Percentiles rank a stretch among this genome's conserved stretches.
Evolutionary conservation across 2,329 filamentous ascomycete species (phyloP).

Genomic region (Calonectria naviculata): DNA sequence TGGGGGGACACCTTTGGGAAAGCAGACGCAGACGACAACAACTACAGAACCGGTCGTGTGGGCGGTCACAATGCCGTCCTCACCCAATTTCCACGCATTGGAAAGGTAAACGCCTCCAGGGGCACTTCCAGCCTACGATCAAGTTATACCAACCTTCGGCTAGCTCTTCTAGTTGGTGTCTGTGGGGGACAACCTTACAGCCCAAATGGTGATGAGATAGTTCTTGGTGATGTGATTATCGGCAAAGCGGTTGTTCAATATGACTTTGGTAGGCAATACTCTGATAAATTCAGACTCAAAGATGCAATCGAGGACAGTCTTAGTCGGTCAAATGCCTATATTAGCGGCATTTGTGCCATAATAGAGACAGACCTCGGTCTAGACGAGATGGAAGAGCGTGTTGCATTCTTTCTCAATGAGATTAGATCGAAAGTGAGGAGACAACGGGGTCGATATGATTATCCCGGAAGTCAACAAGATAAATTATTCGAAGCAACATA

Average conservation of each 20-base stretch:
- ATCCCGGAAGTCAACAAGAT: constrained; percentile 40
- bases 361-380: neutral
- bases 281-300: constrained; percentile 34
- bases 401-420: neutral
- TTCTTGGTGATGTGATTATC: constrained; percentile 49
- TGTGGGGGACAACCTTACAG: constrained; percentile 50
- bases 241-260: constrained; percentile 42
- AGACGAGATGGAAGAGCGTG: neutral
- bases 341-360: neutral
- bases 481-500: constrained; percentile 28
- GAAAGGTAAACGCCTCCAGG: constrained; percentile 40
- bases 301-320: constrained; percentile 37
- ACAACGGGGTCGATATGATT: constrained; percentile 18
- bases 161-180: constrained; percentile 52
- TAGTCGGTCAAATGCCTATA: constrained; percentile 2
- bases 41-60: constrained; percentile 43
- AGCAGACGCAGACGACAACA: constrained; percentile 39
- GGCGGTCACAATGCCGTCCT: constrained; percentile 43
- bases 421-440: neutral
- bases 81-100: constrained; percentile 39
- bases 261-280: constrained; percentile 37
- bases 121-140: constrained; percentile 41
- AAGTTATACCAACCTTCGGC: constrained; percentile 47
- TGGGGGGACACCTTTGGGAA: constrained; percentile 27
- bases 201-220: constrained; percentile 19